Evolutionary conservation across 225 moss, liverwort and hornwort genomes (phyloP), one percentile per base, ranked within the genome.

Genomic region (Takakia lepidozioides): DNA sequence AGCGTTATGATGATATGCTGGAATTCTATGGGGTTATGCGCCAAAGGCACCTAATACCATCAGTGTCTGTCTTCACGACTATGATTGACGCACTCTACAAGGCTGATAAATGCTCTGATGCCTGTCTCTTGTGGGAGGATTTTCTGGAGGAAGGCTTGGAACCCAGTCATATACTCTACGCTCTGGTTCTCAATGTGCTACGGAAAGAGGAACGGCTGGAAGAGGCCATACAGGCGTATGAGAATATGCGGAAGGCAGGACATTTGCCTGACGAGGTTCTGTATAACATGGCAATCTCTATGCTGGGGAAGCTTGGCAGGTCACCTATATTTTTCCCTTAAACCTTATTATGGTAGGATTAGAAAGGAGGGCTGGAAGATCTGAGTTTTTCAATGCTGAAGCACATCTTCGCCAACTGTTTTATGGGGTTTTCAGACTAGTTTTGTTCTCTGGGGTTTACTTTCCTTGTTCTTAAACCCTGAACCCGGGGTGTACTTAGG

Each of bases 1-100:
- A 63, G 13, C 74, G 71, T 43, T 58, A 40, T 25, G 87, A 88
- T 34, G 84, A 91, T 46, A 68, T 91, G 76, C 60, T 91, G 7
- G 83, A 74, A 50, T 69, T 91, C 29, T 98, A 98, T 57, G 77
- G 76, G 22, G 85, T 85, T 32, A 88, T 79, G 98, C 76, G 98
- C 38, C 85, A 87, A 67, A 79, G 91, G 46, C 72, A 78, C 8
- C 69, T 91, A 46, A 73, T 83, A 41, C 98, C 87, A 23, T 62
- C 81, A 24, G 45, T 75, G 29, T 76, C 80, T 43, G 70, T 78
- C 3, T 98, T 83, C 50, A 69, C 67, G 27, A 75, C 73, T 17
- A 78, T 98, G 82, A 98, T 98, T 39, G 71, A 78, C 24, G 66
- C 65, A 43, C 62, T 98, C 1, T 87, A 90, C 36, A 61, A 71